Base-by-base conservation (phyloP, 345 rosid species). In the Stellera chamaejasme region DNA sequence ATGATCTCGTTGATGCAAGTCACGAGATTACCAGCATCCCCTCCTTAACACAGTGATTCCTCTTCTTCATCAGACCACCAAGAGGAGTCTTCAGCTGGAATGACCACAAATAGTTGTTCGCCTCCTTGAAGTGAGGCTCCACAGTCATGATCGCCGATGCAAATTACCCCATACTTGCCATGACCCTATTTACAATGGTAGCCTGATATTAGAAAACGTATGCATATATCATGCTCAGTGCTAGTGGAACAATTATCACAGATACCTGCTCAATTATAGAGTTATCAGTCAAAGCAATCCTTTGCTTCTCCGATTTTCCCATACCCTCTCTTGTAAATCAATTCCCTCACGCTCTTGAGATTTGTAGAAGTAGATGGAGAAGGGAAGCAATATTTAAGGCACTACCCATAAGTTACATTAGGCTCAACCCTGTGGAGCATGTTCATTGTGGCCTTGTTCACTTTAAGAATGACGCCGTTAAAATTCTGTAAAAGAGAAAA, bases 401-500 rank as follows among this genome's bases (percentile, higher is more conserved):
- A 43, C 56, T 79, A 91, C 98, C 98, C 98, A 14, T 72, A 92
- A 10, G 98, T 88, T 53, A 88, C 98, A 71, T 88, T 88, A 14
- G 96, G 98, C 63, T 85, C 96, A 69, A 92, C 95, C 50, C 95
- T 72, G 61, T 81, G 96, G 45, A 92, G 83, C 98, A 88, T 88
- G 59, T 92, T 88, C 77, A 88, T 48, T 13, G 98, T 87, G 14
- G 98, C 94, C 55, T 85, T 85, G 84, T 85, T 91, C 16, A 91
- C 98, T 67, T 85, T 92, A 13, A 92, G 79, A 65, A 92, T 84
- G 12, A 88, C 98, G 4, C 98, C 98, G 45, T 88, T 92, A 61
- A 88, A 92, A 4, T 88, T 92, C 98, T 88, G 79, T 13, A 61
- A n/a, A n/a, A 19, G 11, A 19, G 45, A 12, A 13, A 2, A 9